Evolutionary conservation across 768 basidiomycete genomes (phyloP).

Genomic region (Botryobasidium botryosum): DNA sequence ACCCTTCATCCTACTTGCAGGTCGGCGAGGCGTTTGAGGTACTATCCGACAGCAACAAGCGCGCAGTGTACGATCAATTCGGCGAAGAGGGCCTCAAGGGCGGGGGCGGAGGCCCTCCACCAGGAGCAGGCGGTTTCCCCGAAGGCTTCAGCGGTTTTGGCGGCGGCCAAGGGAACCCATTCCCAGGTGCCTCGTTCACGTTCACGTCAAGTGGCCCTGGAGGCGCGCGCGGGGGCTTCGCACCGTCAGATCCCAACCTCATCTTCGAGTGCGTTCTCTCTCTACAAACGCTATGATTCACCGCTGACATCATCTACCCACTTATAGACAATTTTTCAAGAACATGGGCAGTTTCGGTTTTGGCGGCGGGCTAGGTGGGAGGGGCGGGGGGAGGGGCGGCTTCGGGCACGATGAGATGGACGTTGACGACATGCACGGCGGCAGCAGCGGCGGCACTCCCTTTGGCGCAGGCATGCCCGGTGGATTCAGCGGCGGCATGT

Average conservation of each 20-base stretch:
- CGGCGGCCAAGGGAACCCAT: conserved; percentile 28
- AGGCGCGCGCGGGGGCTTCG: conserved; percentile 36
- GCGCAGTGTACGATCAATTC: conserved; percentile 77
- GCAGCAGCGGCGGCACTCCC: conserved; percentile 26
- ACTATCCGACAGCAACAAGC: conserved; percentile 72
- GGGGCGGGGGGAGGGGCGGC: conserved; percentile 19
- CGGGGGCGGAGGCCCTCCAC: conserved; percentile 32
- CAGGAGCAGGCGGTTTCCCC: conserved; percentile 22
- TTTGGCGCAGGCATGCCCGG: conserved; percentile 29
- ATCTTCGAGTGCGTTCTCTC: conserved; percentile 62
- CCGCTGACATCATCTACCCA: conserved; percentile 1
- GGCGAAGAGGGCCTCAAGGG: conserved; percentile 91
- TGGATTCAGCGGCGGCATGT: conserved; percentile 42
- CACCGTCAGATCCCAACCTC: conserved; percentile 66
- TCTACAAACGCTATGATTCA: neutral
- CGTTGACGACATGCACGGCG: conserved; percentile 24
- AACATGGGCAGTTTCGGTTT: conserved; percentile 21
- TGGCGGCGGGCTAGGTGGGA: neutral
- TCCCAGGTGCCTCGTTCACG: conserved; percentile 36
- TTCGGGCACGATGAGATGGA: conserved; percentile 12
- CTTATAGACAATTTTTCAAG: conserved; percentile 40
- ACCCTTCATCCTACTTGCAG: conserved; percentile 22
- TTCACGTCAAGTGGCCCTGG: conserved; percentile 38
- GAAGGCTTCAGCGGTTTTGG: conserved; percentile 20
- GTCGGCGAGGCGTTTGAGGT: conserved; percentile 95